A percentile compares a stretch with the other conserved stretches of the same genome.
Conservation (phyloP, 805 yeast species). For the Tetrapisispora pingtungensis region DNA sequence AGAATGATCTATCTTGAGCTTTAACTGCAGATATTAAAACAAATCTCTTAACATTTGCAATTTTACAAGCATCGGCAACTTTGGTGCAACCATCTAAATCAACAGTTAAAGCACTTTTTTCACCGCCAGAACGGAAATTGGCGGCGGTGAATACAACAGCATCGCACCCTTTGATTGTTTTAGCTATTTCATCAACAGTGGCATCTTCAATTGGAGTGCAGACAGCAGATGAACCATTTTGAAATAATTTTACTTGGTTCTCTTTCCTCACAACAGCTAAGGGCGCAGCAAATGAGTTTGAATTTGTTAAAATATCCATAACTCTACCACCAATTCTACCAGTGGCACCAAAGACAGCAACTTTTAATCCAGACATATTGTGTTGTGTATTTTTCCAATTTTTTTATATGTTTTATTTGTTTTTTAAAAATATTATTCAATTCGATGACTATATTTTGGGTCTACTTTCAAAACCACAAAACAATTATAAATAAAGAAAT, state of each 20-base stretch:
- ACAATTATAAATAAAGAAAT: too few relatives aligned
- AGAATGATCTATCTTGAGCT: slow-evolving; percentile 41
- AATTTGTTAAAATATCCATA: slow-evolving; percentile 27
- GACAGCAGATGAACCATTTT: slow-evolving; percentile 11
- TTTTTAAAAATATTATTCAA: neutral
- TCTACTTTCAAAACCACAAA: too few relatives aligned
- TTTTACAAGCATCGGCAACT: slow-evolving; percentile 43
- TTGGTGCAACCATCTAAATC: slow-evolving; percentile 56
- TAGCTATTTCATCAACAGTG: slow-evolving; percentile 28
- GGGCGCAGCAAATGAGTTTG: slow-evolving; percentile 23
- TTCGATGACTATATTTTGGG: too few relatives aligned
- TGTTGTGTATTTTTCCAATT: neutral
- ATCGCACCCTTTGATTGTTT: slow-evolving; percentile 37
- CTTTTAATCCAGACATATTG: slow-evolving; percentile 15
- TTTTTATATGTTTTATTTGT: neutral
- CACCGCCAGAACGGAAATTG: slow-evolving; percentile 35
- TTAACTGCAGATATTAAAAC: slow-evolving; percentile 47
- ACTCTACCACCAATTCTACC: slow-evolving; percentile 49
- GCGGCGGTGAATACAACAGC: slow-evolving; percentile 48
- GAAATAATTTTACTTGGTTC: slow-evolving; percentile 36
- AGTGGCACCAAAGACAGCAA: slow-evolving; percentile 50
- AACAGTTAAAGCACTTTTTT: slow-evolving; percentile 38
- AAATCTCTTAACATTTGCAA: slow-evolving; percentile 36
- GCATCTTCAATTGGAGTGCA: slow-evolving; percentile 32
- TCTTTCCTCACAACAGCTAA: slow-evolving; percentile 37